A percentile compares a stretch with the other conserved stretches of the same genome.
Evolutionary conservation across 768 basidiomycete species (phyloP).

Genomic region (Pleurotus cornucopiae): DNA sequence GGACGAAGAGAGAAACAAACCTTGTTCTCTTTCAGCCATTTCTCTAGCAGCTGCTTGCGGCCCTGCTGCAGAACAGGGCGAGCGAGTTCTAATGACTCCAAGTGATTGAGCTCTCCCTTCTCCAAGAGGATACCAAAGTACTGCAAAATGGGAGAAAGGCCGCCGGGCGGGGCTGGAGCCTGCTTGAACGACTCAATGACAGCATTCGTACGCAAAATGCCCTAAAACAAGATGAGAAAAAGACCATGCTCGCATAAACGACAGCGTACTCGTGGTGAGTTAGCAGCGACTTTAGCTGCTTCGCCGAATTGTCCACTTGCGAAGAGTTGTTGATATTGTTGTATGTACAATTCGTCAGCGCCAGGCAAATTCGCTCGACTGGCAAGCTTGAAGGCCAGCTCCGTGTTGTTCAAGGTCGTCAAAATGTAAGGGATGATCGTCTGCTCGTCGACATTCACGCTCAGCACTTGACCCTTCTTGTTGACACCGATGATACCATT

Average conservation of each 20-base stretch:
- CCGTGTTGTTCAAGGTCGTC: slow-evolving; percentile 91
- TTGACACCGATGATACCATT: slow-evolving; percentile 99
- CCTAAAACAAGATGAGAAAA: slow-evolving; percentile 38
- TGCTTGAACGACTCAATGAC: slow-evolving; percentile 98
- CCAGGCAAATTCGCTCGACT: slow-evolving; percentile 95
- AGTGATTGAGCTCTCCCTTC: slow-evolving; percentile 96
- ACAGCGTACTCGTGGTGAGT: slow-evolving; percentile 77
- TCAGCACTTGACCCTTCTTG: slow-evolving; percentile 98
- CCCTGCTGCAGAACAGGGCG: slow-evolving; percentile 95
- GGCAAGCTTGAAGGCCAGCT: slow-evolving; percentile 96
- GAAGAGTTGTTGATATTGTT: slow-evolving; percentile 92
- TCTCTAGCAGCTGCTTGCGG: slow-evolving; percentile 94
- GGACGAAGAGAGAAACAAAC: slow-evolving; percentile 29
- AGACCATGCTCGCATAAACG: not conserved
- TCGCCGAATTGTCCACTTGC: slow-evolving; percentile 84
- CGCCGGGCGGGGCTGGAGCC: slow-evolving; percentile 86
- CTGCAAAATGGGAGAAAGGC: slow-evolving; percentile 92
- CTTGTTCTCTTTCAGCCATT: slow-evolving; percentile 99
- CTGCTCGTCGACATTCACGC: slow-evolving; percentile 94
- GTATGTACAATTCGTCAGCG: slow-evolving; percentile 93
- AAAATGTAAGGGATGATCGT: slow-evolving; percentile 95
- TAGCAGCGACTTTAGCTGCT: slow-evolving; percentile 96
- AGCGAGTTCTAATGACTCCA: slow-evolving; percentile 93
- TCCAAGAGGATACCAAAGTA: slow-evolving; percentile 99
- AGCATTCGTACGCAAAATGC: slow-evolving; percentile 89